Conservation (phyloP, 345 rosid species). For the Eucalyptus marginata region DNA sequence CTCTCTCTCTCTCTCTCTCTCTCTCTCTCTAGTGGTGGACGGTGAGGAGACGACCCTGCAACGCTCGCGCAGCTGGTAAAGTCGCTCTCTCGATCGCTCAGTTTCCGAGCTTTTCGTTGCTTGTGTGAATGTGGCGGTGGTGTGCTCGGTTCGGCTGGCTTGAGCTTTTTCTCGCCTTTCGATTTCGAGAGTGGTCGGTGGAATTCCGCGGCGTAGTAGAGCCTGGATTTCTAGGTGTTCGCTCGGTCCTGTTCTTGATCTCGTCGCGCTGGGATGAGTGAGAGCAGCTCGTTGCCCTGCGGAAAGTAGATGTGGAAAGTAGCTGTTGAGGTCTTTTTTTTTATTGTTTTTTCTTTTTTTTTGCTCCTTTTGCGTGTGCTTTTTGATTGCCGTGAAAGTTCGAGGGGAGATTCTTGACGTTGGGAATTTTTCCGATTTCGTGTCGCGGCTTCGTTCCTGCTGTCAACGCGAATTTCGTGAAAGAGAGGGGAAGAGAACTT, state of each 20-base stretch:
- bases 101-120: not conserved
- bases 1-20: not conserved
- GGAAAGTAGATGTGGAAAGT: not conserved
- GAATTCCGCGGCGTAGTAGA: not conserved
- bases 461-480: not conserved
- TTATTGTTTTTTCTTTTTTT: not conserved
- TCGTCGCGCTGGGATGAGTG: not conserved
- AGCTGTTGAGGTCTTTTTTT: not conserved
- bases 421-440: not conserved
- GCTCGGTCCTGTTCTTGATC: not conserved
- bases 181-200: not conserved
- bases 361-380: not conserved
- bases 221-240: not conserved
- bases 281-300: not conserved
- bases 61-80: not conserved
- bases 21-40: not conserved
- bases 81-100: not conserved
- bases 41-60: not conserved
- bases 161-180: not conserved
- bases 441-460: not conserved
- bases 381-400: not conserved
- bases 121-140: not conserved
- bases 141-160: not conserved
- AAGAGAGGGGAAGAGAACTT: not conserved
- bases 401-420: not conserved